Conservation (phyloP, 2,329 filamentous ascomycete species). For the Fusarium tuaranense region DNA sequence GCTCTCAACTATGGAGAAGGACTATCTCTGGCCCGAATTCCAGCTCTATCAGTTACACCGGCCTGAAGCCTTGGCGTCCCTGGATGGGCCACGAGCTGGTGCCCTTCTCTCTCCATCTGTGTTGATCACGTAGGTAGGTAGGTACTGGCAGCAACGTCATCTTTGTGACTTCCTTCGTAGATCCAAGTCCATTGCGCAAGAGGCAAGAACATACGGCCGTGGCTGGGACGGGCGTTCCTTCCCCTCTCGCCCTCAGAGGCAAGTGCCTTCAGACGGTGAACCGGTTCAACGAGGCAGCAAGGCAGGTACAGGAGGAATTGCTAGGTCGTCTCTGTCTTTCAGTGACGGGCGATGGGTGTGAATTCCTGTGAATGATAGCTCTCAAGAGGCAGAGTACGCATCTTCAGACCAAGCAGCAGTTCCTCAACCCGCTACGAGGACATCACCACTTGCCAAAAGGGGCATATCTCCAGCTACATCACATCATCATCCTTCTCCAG, state of each 20-base stretch:
- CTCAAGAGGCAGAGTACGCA: not conserved
- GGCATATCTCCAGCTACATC: not conserved
- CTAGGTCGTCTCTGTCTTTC: not conserved
- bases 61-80: conserved; percentile 3
- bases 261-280: not conserved
- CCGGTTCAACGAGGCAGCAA: not conserved
- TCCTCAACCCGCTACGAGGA: not conserved
- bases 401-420: not conserved
- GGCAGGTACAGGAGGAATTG: not conserved
- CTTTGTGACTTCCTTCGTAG: conserved; percentile 5
- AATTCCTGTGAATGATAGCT: not conserved
- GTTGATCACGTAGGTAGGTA: not conserved
- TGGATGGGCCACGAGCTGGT: not conserved
- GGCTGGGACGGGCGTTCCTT: not conserved
- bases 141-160: conserved; percentile 8
- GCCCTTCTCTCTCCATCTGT: conserved; percentile 6
- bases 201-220: not conserved
- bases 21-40: conserved; percentile 21
- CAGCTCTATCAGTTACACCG: conserved; percentile 6
- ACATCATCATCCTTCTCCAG: not conserved
- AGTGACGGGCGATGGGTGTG: not conserved
- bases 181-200: not conserved
- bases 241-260: not conserved
- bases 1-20: not conserved
- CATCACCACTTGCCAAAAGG: conserved; percentile 4